Evolutionary conservation across 129 eudicot species (phyloP).

Genomic region (Oenanthe sinensis): DNA sequence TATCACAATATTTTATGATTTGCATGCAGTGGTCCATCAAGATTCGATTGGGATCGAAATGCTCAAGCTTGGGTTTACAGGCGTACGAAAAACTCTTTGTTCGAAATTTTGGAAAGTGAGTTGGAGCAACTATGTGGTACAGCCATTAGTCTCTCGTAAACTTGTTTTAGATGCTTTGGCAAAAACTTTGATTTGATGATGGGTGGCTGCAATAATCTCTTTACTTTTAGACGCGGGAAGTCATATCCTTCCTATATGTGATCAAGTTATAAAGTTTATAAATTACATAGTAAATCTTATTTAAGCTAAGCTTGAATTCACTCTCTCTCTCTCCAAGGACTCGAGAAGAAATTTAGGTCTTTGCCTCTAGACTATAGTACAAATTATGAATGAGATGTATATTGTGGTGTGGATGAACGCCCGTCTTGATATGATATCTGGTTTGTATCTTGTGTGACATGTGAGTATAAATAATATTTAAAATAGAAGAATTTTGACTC

Average conservation of each 20-base stretch:
- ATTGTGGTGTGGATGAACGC: background rate
- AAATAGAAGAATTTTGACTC: background rate
- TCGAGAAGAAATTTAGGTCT: background rate
- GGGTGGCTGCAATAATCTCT: background rate
- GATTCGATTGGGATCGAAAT: conserved; percentile 87
- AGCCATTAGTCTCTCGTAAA: conserved; percentile 50
- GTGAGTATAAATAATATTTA: background rate
- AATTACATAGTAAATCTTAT: background rate
- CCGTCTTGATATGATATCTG: background rate
- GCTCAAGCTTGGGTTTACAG: conserved; percentile 76
- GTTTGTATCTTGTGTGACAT: background rate
- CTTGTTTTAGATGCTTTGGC: conserved; percentile 2
- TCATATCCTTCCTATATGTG: background rate
- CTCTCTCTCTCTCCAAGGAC: background rate
- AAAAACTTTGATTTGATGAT: background rate
- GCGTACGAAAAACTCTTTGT: conserved; percentile 61
- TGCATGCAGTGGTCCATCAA: conserved; percentile 83
- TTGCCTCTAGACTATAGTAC: background rate
- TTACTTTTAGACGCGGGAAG: background rate
- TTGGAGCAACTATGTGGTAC: conserved; percentile 68
- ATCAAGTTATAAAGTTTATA: background rate
- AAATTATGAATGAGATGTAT: background rate
- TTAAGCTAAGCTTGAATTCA: background rate
- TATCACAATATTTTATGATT: background rate
- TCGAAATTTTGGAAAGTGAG: conserved; percentile 51